phyloP scores from a whole-genome alignment of 495 filamentous ascomycete species.

The Penicillium coprophilum region DNA sequence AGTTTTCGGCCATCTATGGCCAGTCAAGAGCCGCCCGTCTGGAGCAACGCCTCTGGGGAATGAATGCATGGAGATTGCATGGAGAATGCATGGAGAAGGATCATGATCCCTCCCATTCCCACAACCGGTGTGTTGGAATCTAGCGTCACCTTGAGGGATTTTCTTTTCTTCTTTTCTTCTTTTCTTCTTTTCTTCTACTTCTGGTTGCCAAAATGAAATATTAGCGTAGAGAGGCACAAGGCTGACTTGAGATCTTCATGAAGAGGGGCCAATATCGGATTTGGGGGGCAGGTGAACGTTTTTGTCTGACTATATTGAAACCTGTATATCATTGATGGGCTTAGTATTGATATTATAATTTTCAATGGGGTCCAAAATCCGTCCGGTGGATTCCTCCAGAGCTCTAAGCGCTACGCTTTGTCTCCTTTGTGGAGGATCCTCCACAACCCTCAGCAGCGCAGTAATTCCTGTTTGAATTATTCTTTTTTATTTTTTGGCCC shows the following conservation, averaged over 20 bases:
- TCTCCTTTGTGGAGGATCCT: conserved; percentile 3
- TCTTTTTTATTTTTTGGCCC: neutral
- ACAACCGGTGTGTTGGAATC: neutral
- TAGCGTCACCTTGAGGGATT: neutral
- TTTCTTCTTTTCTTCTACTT: neutral
- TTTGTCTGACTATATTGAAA: neutral
- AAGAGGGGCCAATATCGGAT: neutral
- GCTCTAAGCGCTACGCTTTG: conserved; percentile 15
- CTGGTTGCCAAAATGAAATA: neutral
- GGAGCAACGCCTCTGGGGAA: conserved; percentile 6
- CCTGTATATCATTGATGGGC: neutral
- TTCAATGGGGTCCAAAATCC: neutral
- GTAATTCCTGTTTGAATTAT: neutral
- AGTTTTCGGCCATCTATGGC: conserved; percentile 10
- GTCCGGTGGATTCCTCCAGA: neutral
- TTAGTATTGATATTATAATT: neutral
- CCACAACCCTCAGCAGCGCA: conserved; percentile 2
- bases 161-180: neutral
- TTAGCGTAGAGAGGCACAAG: conserved; percentile 3
- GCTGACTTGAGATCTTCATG: neutral
- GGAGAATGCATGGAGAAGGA: neutral
- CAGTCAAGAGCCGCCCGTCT: conserved; percentile 30
- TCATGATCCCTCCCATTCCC: conserved; percentile 6
- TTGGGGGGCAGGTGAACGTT: neutral
- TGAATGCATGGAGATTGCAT: neutral